phyloP scores from a whole-genome alignment of 1,139 yeast genomes.

The Petasospora rhodanensis region DNA sequence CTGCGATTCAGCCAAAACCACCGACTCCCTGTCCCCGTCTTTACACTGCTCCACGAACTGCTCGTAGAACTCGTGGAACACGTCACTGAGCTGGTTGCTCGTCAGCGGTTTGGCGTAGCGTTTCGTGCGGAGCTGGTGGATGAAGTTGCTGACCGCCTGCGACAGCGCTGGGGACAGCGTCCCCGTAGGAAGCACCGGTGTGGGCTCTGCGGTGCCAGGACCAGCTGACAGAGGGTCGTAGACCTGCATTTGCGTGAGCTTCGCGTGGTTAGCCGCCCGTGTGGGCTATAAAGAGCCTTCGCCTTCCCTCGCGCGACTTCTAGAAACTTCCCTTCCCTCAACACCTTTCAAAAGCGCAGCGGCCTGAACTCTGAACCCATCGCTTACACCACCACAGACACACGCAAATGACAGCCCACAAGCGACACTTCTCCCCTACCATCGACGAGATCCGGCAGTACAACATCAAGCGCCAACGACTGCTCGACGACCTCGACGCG shows the following conservation, averaged over 20 bases:
- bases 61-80: constrained; percentile 50
- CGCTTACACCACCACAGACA: too few species aligned
- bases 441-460: constrained; percentile 21
- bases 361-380: too few species aligned
- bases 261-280: too few species aligned
- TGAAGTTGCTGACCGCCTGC: constrained; percentile 29
- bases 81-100: constrained; percentile 44
- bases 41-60: constrained; percentile 10
- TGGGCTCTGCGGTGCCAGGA: too few species aligned
- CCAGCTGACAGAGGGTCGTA: too few species aligned
- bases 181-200: too few species aligned
- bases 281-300: too few species aligned
- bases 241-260: too few species aligned
- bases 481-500: constrained; percentile 13
- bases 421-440: constrained; percentile 16
- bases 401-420: constrained; percentile 4
- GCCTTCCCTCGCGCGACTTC: too few species aligned
- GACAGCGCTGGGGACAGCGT: constrained; percentile 12
- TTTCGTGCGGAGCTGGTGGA: constrained; percentile 50
- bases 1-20: constrained; percentile 18
- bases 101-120: constrained; percentile 49
- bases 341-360: too few species aligned
- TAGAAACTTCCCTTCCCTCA: too few species aligned
- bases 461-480: constrained; percentile 17
- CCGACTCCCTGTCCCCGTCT: constrained; percentile 6